Percentiles rank a stretch among this genome's conserved stretches.
Evolutionary conservation across 1,284 basidiomycete species (phyloP).

Genomic region (Apiotrichum brassicae): DNA sequence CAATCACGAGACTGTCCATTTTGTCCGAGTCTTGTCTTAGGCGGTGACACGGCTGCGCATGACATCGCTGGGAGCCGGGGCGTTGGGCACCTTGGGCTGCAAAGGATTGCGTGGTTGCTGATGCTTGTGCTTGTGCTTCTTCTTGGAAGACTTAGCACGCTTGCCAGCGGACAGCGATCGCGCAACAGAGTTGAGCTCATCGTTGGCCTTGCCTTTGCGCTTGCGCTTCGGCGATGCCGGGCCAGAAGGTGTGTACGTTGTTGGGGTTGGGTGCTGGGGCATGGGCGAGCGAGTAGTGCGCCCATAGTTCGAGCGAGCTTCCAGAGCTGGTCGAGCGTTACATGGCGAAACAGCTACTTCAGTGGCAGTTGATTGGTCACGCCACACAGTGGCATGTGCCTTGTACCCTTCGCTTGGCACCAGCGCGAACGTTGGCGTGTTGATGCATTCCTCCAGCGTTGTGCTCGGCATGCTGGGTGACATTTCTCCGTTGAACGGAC

Average conservation of each 20-base stretch:
- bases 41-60: not conserved
- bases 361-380: not conserved
- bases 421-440: slow-evolving; percentile 8
- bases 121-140: not conserved
- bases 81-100: slow-evolving; percentile 4
- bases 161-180: not conserved
- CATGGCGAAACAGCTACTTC: no score
- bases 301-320: no score
- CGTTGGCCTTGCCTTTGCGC: not conserved
- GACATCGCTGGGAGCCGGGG: not conserved
- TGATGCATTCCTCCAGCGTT: not conserved
- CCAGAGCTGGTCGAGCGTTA: no score
- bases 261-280: no score
- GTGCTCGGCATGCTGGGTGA: not conserved
- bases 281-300: no score
- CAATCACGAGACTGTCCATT: no score
- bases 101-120: not conserved
- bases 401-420: not conserved
- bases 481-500: no score
- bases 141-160: not conserved
- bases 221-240: not conserved
- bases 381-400: not conserved
- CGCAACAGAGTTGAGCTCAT: not conserved
- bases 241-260: no score
- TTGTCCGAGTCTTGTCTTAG: no score